These are phyloP conservation scores for Colletotrichum horii DNA, from an alignment of 2,329 filamentous ascomycete genomes.

Conservation along the genomic window DNA sequence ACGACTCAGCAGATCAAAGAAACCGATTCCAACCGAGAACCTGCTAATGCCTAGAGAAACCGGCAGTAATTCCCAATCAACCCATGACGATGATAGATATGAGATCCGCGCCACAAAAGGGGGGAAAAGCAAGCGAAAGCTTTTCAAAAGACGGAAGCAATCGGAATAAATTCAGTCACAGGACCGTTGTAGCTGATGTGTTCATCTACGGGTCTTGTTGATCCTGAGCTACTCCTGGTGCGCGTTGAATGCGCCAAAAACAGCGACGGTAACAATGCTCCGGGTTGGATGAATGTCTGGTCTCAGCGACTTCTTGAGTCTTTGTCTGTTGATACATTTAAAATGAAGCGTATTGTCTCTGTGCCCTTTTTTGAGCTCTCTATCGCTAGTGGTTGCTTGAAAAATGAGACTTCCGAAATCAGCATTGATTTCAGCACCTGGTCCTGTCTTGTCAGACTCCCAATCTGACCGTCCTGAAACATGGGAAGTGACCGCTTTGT, in stretches of 20 bases:
- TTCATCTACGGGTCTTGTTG: background rate
- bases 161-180: background rate
- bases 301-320: background rate
- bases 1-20: background rate
- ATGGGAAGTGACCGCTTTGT: background rate
- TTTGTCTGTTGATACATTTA: background rate
- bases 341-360: background rate
- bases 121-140: background rate
- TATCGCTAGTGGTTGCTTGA: background rate
- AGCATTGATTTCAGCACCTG: background rate
- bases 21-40: background rate
- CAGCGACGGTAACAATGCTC: background rate
- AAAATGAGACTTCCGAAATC: background rate
- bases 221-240: background rate
- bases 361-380: background rate
- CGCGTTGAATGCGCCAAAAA: background rate
- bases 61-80: background rate
- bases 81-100: background rate
- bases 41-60: background rate
- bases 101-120: background rate
- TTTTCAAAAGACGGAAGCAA: background rate
- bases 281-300: background rate
- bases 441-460: background rate
- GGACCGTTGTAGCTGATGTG: background rate
- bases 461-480: background rate